These are phyloP conservation scores for Dendrobium nobile DNA, from an alignment of 106 monocot species.

Conservation along the genomic window DNA sequence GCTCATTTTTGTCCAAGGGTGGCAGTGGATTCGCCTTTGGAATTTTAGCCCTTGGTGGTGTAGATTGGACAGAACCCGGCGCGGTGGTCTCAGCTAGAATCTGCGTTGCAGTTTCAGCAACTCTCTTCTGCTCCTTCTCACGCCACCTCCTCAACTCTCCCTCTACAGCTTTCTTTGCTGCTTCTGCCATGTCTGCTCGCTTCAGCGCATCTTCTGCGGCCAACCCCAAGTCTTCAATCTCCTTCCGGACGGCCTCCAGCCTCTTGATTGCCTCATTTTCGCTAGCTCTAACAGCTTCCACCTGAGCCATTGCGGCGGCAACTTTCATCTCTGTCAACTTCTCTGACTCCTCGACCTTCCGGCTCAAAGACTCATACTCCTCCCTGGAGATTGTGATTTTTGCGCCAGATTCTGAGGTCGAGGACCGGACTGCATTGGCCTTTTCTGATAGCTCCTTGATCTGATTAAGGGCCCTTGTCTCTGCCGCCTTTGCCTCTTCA, in stretches of 20 bases:
- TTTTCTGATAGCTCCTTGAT: slow-evolving; percentile 53
- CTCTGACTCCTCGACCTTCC: slow-evolving; percentile 54
- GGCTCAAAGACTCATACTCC: slow-evolving; percentile 53
- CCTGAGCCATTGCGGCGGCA: slow-evolving; percentile 59
- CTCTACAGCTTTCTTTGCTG: slow-evolving; percentile 67
- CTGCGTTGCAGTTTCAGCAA: slow-evolving; percentile 26
- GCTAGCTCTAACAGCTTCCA: slow-evolving; percentile 55
- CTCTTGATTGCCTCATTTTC: slow-evolving; percentile 64
- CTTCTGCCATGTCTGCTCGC: slow-evolving; percentile 63
- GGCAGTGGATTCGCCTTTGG: neutral
- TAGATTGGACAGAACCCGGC: neutral
- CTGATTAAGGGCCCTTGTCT: slow-evolving; percentile 46
- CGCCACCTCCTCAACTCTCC: slow-evolving; percentile 63
- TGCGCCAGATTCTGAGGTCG: slow-evolving; percentile 58
- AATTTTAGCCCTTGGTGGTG: slow-evolving; percentile 5
- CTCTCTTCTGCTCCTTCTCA: slow-evolving; percentile 57
- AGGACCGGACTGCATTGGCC: slow-evolving; percentile 32
- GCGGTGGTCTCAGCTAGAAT: slow-evolving; percentile 17
- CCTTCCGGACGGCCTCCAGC: slow-evolving; percentile 43
- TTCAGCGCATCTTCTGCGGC: slow-evolving; percentile 60
- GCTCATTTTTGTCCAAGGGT: slow-evolving; percentile 1
- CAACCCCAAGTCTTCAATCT: slow-evolving; percentile 52
- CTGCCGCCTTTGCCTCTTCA: slow-evolving; percentile 62
- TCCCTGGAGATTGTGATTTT: slow-evolving; percentile 62
- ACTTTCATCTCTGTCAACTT: slow-evolving; percentile 66